These are phyloP conservation scores for Scutellaria galericulata DNA, from an alignment of 257 asterid species.

Conservation along the genomic window DNA sequence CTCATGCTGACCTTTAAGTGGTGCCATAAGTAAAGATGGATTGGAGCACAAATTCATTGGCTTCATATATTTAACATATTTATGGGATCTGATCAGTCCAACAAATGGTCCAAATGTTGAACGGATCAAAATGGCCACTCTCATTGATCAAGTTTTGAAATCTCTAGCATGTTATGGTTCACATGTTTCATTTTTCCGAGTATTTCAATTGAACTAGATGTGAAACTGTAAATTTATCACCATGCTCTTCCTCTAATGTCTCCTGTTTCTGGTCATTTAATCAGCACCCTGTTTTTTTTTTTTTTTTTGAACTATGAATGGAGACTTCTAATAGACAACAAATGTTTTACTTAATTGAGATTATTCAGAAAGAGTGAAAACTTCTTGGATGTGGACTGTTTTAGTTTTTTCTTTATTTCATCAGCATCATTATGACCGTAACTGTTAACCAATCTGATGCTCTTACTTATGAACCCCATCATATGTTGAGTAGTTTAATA, in stretches of 20 bases:
- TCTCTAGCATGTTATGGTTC: no score
- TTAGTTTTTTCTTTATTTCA: slow-evolving; percentile 23
- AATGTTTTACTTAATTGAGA: neutral
- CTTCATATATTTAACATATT: no score
- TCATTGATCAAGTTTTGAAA: neutral
- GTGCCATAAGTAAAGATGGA: neutral
- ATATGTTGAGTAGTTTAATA: slow-evolving; percentile 28
- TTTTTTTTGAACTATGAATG: slow-evolving; percentile 12
- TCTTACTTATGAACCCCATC: slow-evolving; percentile 26
- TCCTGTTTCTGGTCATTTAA: slow-evolving; percentile 12
- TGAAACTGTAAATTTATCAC: neutral
- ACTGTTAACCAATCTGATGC: slow-evolving; percentile 36
- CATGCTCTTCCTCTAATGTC: neutral
- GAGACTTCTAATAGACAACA: slow-evolving; percentile 11
- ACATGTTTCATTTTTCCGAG: no score
- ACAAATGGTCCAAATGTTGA: neutral
- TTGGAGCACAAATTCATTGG: no score
- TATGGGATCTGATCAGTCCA: neutral
- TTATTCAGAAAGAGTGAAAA: no score
- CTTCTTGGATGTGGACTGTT: neutral
- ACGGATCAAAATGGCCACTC: neutral
- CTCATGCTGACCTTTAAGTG: slow-evolving; percentile 13
- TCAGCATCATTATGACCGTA: slow-evolving; percentile 8
- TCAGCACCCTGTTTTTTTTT: slow-evolving; percentile 24
- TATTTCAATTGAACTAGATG: slow-evolving; percentile 2